Evolutionary conservation across 768 basidiomycete species (phyloP), one percentile per base, ranked within the genome.

Genomic region (Suillus bovinus): DNA sequence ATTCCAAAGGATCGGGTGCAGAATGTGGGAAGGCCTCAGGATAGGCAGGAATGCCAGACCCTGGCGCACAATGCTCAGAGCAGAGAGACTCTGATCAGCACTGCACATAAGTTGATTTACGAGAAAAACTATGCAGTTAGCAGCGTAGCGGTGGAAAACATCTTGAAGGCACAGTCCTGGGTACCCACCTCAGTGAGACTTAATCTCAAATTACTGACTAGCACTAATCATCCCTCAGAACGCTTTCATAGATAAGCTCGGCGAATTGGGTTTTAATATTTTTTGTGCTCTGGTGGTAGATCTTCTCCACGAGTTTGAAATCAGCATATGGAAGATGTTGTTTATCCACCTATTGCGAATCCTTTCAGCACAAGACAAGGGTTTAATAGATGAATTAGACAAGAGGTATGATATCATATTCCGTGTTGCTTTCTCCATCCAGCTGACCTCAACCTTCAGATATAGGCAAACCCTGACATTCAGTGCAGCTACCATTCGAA

Each of bases 271-370:
- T 9, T 68, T 76, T 36, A 61, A 76, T 42, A 54, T 75, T 0
- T 74, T 69, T 53, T 14, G 11, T 2, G 63, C 76, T 46, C 59
- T 77, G 0, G 74, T 73, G 0, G 70, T 75, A 10, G 78, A 79
- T 61, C 61, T 77, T 2, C 64, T 80, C 69, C 79, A 80, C 62
- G 77, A 79, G 61, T 63, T 77, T 61, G 77, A 79, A 49, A 62
- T 78, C 0, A 75, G 79, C 0, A 70, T 76, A 1, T 79, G 78
- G 77, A 79, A 77, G 56, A 63, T 66, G 1, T 31, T 77, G 0
- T 66, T 79, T 4, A 69, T 63, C 1, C 79, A 80, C 47, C 70
- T 80, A 3, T 69, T 78, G 6, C 72, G 71, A 0, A 69, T 79
- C 20, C 44, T 79, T 5, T 31, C 5, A 2, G 46, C 46, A 1